These are phyloP conservation scores for Aspergillus saccharolyticus DNA, from an alignment of 495 filamentous ascomycete species.

Conservation along the genomic window DNA sequence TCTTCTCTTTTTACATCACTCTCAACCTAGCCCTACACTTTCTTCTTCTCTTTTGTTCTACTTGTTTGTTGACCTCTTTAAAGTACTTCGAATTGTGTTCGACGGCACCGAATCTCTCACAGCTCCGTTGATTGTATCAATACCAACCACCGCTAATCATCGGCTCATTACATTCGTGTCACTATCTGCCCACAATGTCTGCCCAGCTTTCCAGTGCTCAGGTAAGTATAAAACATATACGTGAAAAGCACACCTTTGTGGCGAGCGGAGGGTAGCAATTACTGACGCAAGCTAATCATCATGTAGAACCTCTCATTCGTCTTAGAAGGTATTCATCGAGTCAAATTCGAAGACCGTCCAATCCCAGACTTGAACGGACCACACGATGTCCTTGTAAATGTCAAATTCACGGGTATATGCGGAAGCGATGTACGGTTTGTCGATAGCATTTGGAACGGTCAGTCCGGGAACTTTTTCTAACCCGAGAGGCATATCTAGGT, in stretches of 20 bases:
- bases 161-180: not conserved
- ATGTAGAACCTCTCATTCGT: slow-evolving; percentile 82
- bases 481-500: too few relatives aligned
- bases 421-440: slow-evolving; percentile 64
- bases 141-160: too few relatives aligned
- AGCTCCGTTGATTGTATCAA: too few relatives aligned
- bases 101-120: too few relatives aligned
- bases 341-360: slow-evolving; percentile 71
- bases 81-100: too few relatives aligned
- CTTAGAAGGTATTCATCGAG: slow-evolving; percentile 65
- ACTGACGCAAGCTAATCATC: not conserved
- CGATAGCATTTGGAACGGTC: not conserved
- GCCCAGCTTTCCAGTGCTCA: slow-evolving; percentile 18
- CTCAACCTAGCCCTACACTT: too few relatives aligned
- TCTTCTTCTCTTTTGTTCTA: too few relatives aligned
- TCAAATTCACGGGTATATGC: slow-evolving; percentile 88
- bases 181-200: slow-evolving; percentile 10
- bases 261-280: not conserved
- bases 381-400: slow-evolving; percentile 74
- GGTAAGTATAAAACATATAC: slow-evolving; percentile 13
- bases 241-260: not conserved
- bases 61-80: too few relatives aligned
- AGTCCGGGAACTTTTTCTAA: too few relatives aligned
- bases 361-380: slow-evolving; percentile 60
- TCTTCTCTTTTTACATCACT: not conserved